Evolutionary conservation across 2,329 filamentous ascomycete genomes (phyloP).

Genomic region (Dactylonectria estremocensis): DNA sequence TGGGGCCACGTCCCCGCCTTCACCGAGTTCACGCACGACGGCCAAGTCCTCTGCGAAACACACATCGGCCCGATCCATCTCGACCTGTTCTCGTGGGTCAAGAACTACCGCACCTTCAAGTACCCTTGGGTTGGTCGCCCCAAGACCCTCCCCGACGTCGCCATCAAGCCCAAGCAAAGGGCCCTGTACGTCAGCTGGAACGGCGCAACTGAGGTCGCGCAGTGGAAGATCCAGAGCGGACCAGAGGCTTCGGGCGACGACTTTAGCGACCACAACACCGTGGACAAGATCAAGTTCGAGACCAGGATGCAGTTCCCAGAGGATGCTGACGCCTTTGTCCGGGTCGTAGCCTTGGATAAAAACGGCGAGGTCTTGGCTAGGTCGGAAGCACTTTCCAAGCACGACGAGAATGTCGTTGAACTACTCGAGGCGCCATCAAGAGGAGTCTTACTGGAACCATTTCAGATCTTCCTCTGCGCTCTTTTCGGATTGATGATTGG

Average conservation of each 20-base stretch:
- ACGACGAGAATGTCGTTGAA: constrained; percentile 21
- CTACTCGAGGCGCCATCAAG: constrained; percentile 35
- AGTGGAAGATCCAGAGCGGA: constrained; percentile 57
- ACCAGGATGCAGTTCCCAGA: constrained; percentile 38
- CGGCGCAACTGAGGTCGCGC: constrained; percentile 62
- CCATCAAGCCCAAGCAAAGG: constrained; percentile 41
- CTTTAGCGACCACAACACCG: constrained; percentile 34
- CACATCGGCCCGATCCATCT: constrained; percentile 60
- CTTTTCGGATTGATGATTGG: constrained; percentile 21
- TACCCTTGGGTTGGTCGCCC: constrained; percentile 68
- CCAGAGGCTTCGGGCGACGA: constrained; percentile 6
- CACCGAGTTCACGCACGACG: constrained; percentile 64
- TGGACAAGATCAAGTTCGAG: constrained; percentile 40
- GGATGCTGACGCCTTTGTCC: constrained; percentile 36
- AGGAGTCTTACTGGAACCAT: constrained; percentile 26
- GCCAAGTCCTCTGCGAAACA: constrained; percentile 66
- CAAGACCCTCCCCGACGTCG: constrained; percentile 42
- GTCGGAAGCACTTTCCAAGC: constrained; percentile 28
- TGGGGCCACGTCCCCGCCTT: constrained; percentile 68
- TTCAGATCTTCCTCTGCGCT: constrained; percentile 28
- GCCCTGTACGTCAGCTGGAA: constrained; percentile 68
- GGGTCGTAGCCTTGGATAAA: constrained; percentile 40
- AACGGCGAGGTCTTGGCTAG: constrained; percentile 49
- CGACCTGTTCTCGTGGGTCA: constrained; percentile 54
- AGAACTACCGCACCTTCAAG: constrained; percentile 70